Evolutionary conservation across 352 stramenopile genomes (phyloP).

Genomic region (Phytopythium litorale): DNA sequence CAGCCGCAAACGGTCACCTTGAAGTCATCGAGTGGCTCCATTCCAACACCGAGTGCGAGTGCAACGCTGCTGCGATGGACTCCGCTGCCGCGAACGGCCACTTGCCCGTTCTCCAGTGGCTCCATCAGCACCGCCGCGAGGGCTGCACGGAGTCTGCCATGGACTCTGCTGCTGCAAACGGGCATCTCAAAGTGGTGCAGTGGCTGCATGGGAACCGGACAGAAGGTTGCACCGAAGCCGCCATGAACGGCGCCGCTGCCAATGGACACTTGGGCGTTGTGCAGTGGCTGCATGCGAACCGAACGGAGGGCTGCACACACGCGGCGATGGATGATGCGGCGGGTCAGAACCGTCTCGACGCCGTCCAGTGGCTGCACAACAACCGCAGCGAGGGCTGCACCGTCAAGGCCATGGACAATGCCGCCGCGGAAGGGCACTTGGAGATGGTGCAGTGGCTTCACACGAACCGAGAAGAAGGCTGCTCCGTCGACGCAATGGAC

Average conservation of each 20-base stretch:
- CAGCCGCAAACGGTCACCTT: slow-evolving; percentile 19
- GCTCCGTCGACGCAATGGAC: slow-evolving; percentile 27
- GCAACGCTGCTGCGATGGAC: slow-evolving; percentile 4
- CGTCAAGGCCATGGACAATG: slow-evolving; percentile 28
- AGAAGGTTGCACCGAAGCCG: slow-evolving; percentile 13
- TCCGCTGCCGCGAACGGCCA: slow-evolving; percentile 6
- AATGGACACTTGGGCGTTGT: slow-evolving; percentile 18
- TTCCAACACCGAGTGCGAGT: slow-evolving; percentile 14
- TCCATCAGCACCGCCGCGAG: slow-evolving; percentile 18
- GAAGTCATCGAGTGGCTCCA: slow-evolving; percentile 23
- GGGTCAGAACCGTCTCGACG: slow-evolving; percentile 11
- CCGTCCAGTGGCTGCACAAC: slow-evolving; percentile 26
- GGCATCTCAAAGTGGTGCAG: slow-evolving; percentile 17
- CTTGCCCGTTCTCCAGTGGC: slow-evolving; percentile 19
- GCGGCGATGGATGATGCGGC: slow-evolving; percentile 18
- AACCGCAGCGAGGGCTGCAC: slow-evolving; percentile 14
- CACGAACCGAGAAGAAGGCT: slow-evolving; percentile 22
- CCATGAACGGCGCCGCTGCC: slow-evolving; percentile 12
- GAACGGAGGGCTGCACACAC: slow-evolving; percentile 14
- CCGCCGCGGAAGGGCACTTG: slow-evolving; percentile 22
- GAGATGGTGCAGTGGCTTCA: slow-evolving; percentile 29
- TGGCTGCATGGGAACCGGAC: slow-evolving; percentile 16
- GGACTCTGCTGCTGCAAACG: slow-evolving; percentile 1
- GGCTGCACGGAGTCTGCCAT: slow-evolving; percentile 12
- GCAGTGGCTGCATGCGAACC: slow-evolving; percentile 13